Evolutionary conservation across 257 asterid genomes (phyloP).

Genomic region (Plantago elongata): DNA sequence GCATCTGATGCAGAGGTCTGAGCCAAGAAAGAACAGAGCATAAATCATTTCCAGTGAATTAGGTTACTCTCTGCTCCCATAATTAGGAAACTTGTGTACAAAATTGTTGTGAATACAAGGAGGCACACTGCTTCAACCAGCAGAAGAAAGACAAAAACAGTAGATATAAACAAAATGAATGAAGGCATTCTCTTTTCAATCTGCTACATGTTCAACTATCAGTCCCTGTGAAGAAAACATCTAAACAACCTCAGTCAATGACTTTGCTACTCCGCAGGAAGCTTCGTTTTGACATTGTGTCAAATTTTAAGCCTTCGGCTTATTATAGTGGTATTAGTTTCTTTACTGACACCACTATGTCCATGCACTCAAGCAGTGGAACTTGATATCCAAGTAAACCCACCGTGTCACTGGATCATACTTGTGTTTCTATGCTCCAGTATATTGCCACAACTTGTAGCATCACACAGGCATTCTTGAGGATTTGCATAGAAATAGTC

Average conservation of each 20-base stretch:
- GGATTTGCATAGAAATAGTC: slow-evolving; percentile 87
- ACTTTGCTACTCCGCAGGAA: slow-evolving; percentile 26
- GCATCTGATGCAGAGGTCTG: not conserved
- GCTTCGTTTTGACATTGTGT: slow-evolving; percentile 23
- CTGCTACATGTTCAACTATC: not conserved
- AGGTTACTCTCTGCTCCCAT: slow-evolving; percentile 6
- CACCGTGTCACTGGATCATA: slow-evolving; percentile 20
- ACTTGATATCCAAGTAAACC: slow-evolving; percentile 6
- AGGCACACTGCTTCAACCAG: slow-evolving; percentile 17
- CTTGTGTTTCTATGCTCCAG: slow-evolving; percentile 37
- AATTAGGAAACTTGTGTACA: slow-evolving; percentile 23
- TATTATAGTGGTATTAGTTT: slow-evolving; percentile 22
- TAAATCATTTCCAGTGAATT: not conserved
- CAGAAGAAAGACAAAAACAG: slow-evolving; percentile 20
- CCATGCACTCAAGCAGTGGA: slow-evolving; percentile 12
- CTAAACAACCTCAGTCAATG: slow-evolving; percentile 18
- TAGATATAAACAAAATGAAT: slow-evolving; percentile 50
- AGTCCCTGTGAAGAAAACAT: slow-evolving; percentile 12
- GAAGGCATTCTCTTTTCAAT: slow-evolving; percentile 30
- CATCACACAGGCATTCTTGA: slow-evolving; percentile 71
- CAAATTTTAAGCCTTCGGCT: slow-evolving; percentile 38
- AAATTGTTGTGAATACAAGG: slow-evolving; percentile 19
- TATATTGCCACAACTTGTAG: slow-evolving; percentile 37
- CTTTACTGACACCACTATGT: slow-evolving; percentile 20
- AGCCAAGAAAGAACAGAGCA: too few relatives aligned